Percentiles rank a stretch among this genome's conserved stretches.
phyloP scores from a whole-genome alignment of 2,329 filamentous ascomycete genomes.

The Hypoxylon sp. region DNA sequence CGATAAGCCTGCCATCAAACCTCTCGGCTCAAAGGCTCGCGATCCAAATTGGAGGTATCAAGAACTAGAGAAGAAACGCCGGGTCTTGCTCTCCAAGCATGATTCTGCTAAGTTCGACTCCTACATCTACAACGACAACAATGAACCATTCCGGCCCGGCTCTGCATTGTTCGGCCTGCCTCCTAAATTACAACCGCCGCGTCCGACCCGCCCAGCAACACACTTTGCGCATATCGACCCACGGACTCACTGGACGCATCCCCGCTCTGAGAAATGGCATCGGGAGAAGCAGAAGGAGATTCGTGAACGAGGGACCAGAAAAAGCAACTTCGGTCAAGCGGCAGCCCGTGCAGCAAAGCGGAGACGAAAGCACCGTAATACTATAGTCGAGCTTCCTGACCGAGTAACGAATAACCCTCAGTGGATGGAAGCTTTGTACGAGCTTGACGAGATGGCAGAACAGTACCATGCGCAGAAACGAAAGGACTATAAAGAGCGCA shows the following conservation, averaged over 20 bases:
- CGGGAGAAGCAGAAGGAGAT: conserved; percentile 66
- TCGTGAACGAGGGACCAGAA: conserved; percentile 62
- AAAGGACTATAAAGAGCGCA: neutral
- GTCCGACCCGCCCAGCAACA: conserved; percentile 50
- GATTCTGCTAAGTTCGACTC: conserved; percentile 55
- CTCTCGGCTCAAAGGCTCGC: conserved; percentile 14
- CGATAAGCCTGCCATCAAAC: neutral
- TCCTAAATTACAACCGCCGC: conserved; percentile 31
- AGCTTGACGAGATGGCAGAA: conserved; percentile 49
- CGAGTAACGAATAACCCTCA: conserved; percentile 61
- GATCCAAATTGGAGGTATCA: conserved; percentile 28
- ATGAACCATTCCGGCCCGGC: conserved; percentile 50
- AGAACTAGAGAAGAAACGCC: conserved; percentile 34
- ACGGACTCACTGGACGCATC: conserved; percentile 63
- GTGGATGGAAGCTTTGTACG: conserved; percentile 62
- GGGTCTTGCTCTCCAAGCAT: conserved; percentile 47
- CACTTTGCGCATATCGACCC: conserved; percentile 66
- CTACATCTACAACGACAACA: conserved; percentile 58
- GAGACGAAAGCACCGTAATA: conserved; percentile 53
- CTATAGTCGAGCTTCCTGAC: conserved; percentile 59
- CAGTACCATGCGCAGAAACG: conserved; percentile 28
- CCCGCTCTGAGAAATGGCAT: conserved; percentile 63
- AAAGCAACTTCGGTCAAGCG: conserved; percentile 65
- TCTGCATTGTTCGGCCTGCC: conserved; percentile 43
- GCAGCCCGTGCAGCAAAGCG: conserved; percentile 52